phyloP scores from a whole-genome alignment of 148 eudicot species.

The Talinum fruticosum region DNA sequence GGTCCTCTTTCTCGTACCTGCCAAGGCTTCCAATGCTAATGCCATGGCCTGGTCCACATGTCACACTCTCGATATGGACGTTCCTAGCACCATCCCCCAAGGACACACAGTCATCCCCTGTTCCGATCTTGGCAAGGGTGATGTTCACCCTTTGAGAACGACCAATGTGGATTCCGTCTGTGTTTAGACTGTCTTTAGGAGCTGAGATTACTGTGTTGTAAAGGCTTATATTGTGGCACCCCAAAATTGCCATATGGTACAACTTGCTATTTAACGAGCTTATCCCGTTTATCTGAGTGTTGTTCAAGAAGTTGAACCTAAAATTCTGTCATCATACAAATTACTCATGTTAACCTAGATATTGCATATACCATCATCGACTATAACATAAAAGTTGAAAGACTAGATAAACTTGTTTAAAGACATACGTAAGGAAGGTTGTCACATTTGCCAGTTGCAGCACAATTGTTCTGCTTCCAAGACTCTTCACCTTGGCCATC shows the following conservation, averaged over 20 bases:
- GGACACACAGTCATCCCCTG: slow-evolving; percentile 70
- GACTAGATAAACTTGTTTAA: not conserved
- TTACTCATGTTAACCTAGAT: not conserved
- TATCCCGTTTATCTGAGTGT: slow-evolving; percentile 35
- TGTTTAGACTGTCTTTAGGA: slow-evolving; percentile 48
- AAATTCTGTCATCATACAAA: slow-evolving; percentile 35
- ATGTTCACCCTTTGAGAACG: slow-evolving; percentile 35
- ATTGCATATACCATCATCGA: no score
- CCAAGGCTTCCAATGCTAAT: slow-evolving; percentile 74
- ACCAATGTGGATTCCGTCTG: slow-evolving; percentile 69
- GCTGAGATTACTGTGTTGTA: slow-evolving; percentile 28
- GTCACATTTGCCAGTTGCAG: slow-evolving; percentile 27
- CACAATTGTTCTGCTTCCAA: slow-evolving; percentile 46
- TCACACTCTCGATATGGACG: slow-evolving; percentile 33
- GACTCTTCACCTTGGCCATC: slow-evolving; percentile 62
- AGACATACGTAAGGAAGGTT: slow-evolving; percentile 47
- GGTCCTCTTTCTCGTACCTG: slow-evolving; percentile 30
- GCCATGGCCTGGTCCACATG: slow-evolving; percentile 76
- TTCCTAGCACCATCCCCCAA: slow-evolving; percentile 52
- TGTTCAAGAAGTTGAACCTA: slow-evolving; percentile 44
- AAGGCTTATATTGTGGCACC: slow-evolving; percentile 38
- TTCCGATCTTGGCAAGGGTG: slow-evolving; percentile 31
- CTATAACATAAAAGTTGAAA: no score
- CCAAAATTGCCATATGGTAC: slow-evolving; percentile 40
- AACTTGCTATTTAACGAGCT: slow-evolving; percentile 57